phyloP scores from a whole-genome alignment of 192 early-diverging fungal species.

The Coemansia sp. region DNA sequence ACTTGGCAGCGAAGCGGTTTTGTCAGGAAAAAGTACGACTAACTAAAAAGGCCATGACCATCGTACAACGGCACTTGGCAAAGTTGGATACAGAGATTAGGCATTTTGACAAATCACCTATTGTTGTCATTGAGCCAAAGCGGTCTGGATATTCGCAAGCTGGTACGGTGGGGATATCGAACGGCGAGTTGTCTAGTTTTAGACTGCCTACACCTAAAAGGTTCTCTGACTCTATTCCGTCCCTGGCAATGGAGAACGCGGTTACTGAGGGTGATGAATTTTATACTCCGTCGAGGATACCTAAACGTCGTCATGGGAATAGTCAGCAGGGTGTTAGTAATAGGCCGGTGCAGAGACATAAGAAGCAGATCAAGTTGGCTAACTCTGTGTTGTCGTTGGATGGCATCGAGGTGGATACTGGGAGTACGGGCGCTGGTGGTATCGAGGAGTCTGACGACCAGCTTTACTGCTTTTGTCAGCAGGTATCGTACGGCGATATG shows the following conservation, averaged over 20 bases:
- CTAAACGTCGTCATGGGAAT: constrained; percentile 34
- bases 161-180: constrained; percentile 31
- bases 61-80: constrained; percentile 46
- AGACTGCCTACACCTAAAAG: constrained; percentile 36
- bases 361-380: constrained; percentile 51
- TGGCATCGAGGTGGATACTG: constrained; percentile 40
- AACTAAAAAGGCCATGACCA: constrained; percentile 46
- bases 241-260: constrained; percentile 21
- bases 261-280: constrained; percentile 24
- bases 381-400: constrained; percentile 45
- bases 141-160: neutral
- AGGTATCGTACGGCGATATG: constrained; percentile 61
- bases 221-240: constrained; percentile 31
- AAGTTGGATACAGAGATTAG: constrained; percentile 51
- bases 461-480: constrained; percentile 60
- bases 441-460: constrained; percentile 59
- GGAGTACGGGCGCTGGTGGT: constrained; percentile 18
- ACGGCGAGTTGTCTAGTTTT: constrained; percentile 42
- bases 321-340: neutral
- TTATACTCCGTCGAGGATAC: constrained; percentile 44
- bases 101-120: constrained; percentile 48
- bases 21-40: constrained; percentile 48
- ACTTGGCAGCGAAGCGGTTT: constrained; percentile 21
- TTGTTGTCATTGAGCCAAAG: constrained; percentile 4
- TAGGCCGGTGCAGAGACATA: constrained; percentile 23